A percentile compares a stretch with the other conserved stretches of the same genome.
Evolutionary conservation across 2,329 filamentous ascomycete species (phyloP).

Genomic region (Verticillium tricorpus): DNA sequence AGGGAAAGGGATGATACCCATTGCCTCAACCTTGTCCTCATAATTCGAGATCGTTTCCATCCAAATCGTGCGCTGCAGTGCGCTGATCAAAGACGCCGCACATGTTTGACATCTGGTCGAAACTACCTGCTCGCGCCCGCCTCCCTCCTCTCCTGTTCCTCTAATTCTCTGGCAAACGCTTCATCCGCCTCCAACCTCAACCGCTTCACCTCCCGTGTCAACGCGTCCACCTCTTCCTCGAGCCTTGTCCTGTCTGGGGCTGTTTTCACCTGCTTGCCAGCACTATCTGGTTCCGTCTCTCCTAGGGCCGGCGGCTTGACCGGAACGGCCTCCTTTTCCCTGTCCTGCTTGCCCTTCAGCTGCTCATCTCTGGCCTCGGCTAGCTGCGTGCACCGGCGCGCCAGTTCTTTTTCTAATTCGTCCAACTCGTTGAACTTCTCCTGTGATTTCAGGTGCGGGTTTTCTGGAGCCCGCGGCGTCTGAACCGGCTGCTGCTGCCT

Average conservation of each 20-base stretch:
- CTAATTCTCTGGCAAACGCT: constrained; percentile 40
- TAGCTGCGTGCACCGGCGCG: background rate
- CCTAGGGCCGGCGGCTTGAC: background rate
- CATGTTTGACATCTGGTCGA: background rate
- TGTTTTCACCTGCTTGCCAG: constrained; percentile 7
- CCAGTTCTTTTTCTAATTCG: constrained; percentile 8
- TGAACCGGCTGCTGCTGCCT: background rate
- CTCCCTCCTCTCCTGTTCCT: constrained; percentile 18
- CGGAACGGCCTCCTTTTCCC: constrained; percentile 7
- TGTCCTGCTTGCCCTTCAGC: constrained; percentile 4
- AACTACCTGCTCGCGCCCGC: background rate
- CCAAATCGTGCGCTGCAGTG: too few relatives aligned
- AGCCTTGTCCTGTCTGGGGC: constrained; percentile 11
- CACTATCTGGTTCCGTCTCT: background rate
- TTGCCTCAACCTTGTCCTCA: too few relatives aligned
- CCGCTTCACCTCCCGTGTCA: constrained; percentile 31
- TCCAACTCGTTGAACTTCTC: constrained; percentile 9
- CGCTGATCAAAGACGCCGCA: too few relatives aligned
- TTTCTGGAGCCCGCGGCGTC: background rate
- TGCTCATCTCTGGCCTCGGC: constrained; percentile 6
- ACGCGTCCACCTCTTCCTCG: constrained; percentile 31
- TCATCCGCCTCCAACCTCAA: constrained; percentile 41
- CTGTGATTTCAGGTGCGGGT: constrained; percentile 2
- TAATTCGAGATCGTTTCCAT: too few relatives aligned
- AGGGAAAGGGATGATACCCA: background rate